These are phyloP conservation scores for Chrysanthemum makinoi DNA, from an alignment of 129 eudicot genomes.

Conservation along the genomic window DNA sequence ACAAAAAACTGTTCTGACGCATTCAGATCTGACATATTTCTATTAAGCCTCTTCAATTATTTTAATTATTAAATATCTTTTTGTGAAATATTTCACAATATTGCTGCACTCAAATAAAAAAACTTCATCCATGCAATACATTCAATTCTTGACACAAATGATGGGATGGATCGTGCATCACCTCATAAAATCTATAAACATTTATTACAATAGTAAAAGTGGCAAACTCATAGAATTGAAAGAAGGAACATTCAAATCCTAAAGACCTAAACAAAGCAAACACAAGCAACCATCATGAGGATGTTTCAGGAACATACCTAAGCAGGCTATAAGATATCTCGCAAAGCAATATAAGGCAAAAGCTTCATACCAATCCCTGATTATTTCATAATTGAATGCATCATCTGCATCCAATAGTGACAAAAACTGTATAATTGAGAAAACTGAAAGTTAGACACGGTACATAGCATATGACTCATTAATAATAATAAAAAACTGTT, in stretches of 20 bases:
- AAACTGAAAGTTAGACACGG: slow-evolving; percentile 25
- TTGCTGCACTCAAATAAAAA: too few relatives aligned
- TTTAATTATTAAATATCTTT: slow-evolving; percentile 1
- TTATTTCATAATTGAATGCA: slow-evolving; percentile 80
- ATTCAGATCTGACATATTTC: neutral
- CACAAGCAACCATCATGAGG: slow-evolving; percentile 13
- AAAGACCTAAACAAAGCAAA: slow-evolving; percentile 3
- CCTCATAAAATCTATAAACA: too few relatives aligned
- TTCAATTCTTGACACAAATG: too few relatives aligned
- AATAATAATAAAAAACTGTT: neutral
- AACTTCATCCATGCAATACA: too few relatives aligned
- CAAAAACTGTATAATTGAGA: slow-evolving; percentile 53
- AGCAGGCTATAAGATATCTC: slow-evolving; percentile 93
- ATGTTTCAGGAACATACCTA: slow-evolving; percentile 52
- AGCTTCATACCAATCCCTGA: slow-evolving; percentile 97
- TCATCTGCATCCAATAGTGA: slow-evolving; percentile 75
- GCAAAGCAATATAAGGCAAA: slow-evolving; percentile 94
- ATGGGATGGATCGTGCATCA: too few relatives aligned
- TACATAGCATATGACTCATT: neutral
- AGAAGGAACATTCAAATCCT: neutral
- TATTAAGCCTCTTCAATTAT: neutral
- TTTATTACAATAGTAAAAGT: too few relatives aligned
- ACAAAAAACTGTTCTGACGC: neutral
- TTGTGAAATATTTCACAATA: too few relatives aligned
- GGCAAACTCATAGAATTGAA: neutral